Evolutionary conservation across 2,329 filamentous ascomycete species (phyloP).

Genomic region (Penicillium sp.): DNA sequence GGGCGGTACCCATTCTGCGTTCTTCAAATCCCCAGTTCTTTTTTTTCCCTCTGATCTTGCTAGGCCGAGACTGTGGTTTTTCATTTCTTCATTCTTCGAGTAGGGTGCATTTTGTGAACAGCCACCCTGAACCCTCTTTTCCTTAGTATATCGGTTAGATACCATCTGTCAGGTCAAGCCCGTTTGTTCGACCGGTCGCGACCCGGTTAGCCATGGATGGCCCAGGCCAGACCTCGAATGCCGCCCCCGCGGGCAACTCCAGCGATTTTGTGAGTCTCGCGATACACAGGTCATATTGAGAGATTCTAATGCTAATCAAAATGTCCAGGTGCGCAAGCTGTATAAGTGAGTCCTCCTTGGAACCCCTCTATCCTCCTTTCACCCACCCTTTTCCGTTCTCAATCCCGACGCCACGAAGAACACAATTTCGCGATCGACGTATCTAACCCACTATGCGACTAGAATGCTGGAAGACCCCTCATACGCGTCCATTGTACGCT

Average conservation of each 20-base stretch:
- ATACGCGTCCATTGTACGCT: conserved; percentile 89
- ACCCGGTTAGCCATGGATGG: conserved; percentile 45
- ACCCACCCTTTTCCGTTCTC: not conserved
- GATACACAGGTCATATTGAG: conserved; percentile 13
- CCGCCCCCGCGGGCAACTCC: conserved; percentile 69
- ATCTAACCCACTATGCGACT: conserved; percentile 15
- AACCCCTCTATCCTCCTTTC: conserved; percentile 3
- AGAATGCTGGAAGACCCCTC: conserved; percentile 97
- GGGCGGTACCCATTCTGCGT: conserved; percentile 6
- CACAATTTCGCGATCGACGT: conserved; percentile 7
- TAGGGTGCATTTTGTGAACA: not conserved
- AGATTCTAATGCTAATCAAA: conserved; percentile 19
- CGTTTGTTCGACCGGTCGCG: conserved; percentile 35
- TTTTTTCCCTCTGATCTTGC: conserved; percentile 8
- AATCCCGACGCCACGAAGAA: not conserved
- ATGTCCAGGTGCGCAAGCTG: conserved; percentile 84
- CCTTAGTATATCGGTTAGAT: not conserved
- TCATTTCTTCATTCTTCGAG: conserved; percentile 7
- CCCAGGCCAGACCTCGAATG: conserved; percentile 39
- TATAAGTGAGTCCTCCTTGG: conserved; percentile 73
- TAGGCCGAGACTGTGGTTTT: conserved; percentile 7
- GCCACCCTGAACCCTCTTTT: conserved; percentile 4
- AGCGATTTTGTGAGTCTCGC: conserved; percentile 83
- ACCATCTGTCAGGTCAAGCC: not conserved
- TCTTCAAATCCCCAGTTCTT: conserved; percentile 8